phyloP scores from a whole-genome alignment of 1,284 basidiomycete species.

The Wallemia mellicola region DNA sequence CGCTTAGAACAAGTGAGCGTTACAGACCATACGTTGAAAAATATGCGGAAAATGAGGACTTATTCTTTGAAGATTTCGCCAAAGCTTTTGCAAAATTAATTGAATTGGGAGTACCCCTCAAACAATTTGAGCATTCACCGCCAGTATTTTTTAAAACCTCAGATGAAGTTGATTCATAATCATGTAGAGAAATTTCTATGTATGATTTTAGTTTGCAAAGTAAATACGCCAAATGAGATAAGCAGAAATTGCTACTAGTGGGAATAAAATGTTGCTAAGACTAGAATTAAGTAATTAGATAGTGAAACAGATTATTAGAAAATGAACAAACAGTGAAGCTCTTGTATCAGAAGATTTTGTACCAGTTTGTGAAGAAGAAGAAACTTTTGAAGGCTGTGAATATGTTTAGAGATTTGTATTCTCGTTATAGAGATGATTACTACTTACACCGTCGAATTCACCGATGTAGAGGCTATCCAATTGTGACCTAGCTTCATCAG shows the following conservation, averaged over 20 bases:
- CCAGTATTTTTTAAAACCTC: background rate
- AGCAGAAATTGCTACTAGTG: background rate
- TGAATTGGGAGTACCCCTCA: slow-evolving; percentile 58
- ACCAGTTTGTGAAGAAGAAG: background rate
- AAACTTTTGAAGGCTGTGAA: background rate
- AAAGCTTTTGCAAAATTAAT: slow-evolving; percentile 41
- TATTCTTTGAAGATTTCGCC: slow-evolving; percentile 78
- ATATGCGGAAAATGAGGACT: slow-evolving; percentile 50
- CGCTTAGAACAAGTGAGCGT: slow-evolving; percentile 50
- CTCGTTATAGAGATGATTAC: background rate
- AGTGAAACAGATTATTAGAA: background rate
- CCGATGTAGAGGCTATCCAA: background rate
- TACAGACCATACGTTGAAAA: slow-evolving; percentile 59
- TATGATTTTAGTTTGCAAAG: background rate
- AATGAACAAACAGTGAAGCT: background rate
- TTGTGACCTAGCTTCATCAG: background rate
- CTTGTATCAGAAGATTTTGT: background rate
- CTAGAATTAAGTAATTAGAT: background rate
- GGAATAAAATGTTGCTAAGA: background rate
- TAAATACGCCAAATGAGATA: background rate
- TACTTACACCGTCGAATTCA: background rate
- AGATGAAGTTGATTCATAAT: background rate
- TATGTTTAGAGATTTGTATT: background rate
- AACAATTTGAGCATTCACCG: slow-evolving; percentile 26
- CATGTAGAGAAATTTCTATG: background rate